Percentiles rank a stretch among this genome's conserved stretches.
Evolutionary conservation across 768 basidiomycete species (phyloP).

Genomic region (Neoboletus brunneissimus): DNA sequence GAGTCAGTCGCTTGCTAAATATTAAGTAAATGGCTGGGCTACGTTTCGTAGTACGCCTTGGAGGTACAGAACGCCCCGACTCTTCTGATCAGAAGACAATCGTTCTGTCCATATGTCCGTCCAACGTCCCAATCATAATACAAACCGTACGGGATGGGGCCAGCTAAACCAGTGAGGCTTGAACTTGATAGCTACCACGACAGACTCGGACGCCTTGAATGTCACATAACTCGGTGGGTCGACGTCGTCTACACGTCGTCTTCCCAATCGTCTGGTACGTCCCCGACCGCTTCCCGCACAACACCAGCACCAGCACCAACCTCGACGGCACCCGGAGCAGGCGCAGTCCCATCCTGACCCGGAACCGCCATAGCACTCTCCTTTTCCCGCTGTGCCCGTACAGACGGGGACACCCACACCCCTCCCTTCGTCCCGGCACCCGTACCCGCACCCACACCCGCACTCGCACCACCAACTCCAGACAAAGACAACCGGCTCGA

Average conservation of each 20-base stretch:
- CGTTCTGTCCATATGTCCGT: no score
- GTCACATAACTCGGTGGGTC: no score
- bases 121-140: no score
- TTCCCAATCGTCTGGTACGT: constrained; percentile 57
- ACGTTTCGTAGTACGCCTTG: no score
- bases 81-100: no score
- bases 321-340: background rate
- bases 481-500: background rate
- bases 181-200: no score
- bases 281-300: constrained; percentile 3
- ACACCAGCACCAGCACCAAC: background rate
- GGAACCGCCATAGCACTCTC: background rate
- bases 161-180: no score
- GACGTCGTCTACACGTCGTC: constrained; percentile 42
- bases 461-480: background rate
- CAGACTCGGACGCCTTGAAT: no score
- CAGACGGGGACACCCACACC: constrained; percentile 24
- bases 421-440: background rate
- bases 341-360: background rate
- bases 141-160: no score
- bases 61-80: no score
- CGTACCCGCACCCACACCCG: background rate
- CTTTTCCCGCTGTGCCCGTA: constrained; percentile 6
- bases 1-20: no score
- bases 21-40: no score